Percentiles rank a stretch among this genome's conserved stretches.
Evolutionary conservation across 2,329 filamentous ascomycete species (phyloP).

Genomic region (Thielaviopsis cerberus): DNA sequence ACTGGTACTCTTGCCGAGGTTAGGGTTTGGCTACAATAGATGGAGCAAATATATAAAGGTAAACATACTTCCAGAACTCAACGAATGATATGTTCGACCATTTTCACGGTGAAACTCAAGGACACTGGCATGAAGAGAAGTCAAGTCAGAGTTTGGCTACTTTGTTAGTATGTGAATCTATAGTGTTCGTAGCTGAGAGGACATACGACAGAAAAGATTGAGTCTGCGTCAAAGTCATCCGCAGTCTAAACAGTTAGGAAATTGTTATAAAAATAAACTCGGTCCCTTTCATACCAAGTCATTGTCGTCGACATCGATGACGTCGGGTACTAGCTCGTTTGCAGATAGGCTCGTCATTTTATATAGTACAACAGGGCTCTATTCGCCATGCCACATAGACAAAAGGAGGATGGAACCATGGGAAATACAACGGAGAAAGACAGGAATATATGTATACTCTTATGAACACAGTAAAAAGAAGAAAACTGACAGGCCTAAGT

Average conservation of each 20-base stretch:
- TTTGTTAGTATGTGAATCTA: neutral
- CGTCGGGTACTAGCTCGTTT: neutral
- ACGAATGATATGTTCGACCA: constrained; percentile 22
- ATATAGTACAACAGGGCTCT: neutral
- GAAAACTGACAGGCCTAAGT: too few species aligned
- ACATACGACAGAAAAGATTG: neutral
- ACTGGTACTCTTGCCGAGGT: neutral
- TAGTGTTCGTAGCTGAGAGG: neutral
- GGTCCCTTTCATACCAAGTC: neutral
- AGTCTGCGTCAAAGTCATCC: neutral
- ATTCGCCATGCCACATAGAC: too few species aligned
- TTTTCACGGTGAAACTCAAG: constrained; percentile 21
- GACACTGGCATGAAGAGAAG: constrained; percentile 21
- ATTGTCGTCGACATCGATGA: neutral
- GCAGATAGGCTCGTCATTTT: neutral
- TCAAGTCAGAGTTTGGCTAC: neutral
- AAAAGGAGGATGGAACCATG: too few species aligned
- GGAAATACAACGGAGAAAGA: too few species aligned
- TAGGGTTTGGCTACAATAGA: neutral
- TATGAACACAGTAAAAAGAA: too few species aligned
- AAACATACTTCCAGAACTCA: constrained; percentile 16
- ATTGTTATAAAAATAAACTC: neutral
- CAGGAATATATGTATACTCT: too few species aligned
- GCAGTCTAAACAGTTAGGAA: neutral
- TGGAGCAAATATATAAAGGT: neutral